A percentile compares a stretch with the other conserved stretches of the same genome.
phyloP scores from a whole-genome alignment of 345 rosid genomes.

The Angophora floribunda region DNA sequence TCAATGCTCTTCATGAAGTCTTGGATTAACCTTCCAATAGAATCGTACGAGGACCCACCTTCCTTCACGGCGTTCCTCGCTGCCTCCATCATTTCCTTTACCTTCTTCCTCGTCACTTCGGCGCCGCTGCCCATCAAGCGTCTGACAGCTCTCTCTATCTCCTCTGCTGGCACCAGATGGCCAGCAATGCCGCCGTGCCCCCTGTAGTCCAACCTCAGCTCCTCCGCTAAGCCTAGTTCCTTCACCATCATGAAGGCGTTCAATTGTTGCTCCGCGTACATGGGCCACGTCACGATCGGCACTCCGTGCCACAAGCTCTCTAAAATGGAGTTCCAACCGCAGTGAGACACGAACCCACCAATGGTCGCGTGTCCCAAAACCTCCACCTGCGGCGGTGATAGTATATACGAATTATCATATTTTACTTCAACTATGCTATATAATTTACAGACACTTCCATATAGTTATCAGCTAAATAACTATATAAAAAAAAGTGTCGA shows the following conservation, averaged over 20 bases:
- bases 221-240: conserved; percentile 26
- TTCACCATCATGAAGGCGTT: conserved; percentile 33
- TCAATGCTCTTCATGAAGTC: conserved; percentile 3
- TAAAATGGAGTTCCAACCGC: conserved; percentile 35
- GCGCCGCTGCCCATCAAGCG: conserved; percentile 13
- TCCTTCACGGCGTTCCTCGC: conserved; percentile 8
- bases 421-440: no score
- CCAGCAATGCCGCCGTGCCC: neutral
- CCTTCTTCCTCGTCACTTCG: conserved; percentile 9
- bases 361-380: conserved; percentile 24
- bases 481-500: neutral
- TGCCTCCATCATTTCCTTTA: conserved; percentile 11
- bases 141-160: conserved; percentile 15
- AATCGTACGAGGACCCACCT: conserved; percentile 29
- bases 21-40: conserved; percentile 10
- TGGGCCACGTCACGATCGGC: conserved; percentile 34
- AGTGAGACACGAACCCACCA: conserved; percentile 39
- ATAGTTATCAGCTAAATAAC: neutral
- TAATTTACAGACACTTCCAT: neutral
- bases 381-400: conserved; percentile 18
- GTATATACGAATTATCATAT: neutral
- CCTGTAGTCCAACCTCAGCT: conserved; percentile 19
- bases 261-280: conserved; percentile 43
- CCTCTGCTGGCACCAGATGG: conserved; percentile 13
- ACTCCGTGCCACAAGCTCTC: conserved; percentile 48